Evolutionary conservation across 768 basidiomycete genomes (phyloP).

Genomic region (Chlorophyllum brunneum): DNA sequence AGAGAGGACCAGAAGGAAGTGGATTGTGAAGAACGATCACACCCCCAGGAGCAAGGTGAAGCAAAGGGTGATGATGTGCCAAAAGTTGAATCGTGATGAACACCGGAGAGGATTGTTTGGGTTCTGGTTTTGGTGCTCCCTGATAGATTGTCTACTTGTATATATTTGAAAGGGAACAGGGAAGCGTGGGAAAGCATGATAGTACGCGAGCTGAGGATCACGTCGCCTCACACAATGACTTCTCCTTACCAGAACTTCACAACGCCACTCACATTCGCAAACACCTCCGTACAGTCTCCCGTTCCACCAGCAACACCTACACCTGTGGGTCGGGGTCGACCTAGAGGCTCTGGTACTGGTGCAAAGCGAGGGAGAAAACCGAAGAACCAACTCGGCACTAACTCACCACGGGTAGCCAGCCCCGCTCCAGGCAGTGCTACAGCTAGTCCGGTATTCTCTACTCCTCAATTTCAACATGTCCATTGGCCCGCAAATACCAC

Average conservation of each 20-base stretch:
- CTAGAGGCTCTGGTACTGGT: constrained; percentile 28
- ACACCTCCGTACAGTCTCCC: background rate
- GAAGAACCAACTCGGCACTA: constrained; percentile 30
- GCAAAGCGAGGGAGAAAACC: constrained; percentile 49
- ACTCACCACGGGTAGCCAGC: constrained; percentile 26
- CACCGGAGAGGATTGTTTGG: no score
- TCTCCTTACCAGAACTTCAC: constrained; percentile 9
- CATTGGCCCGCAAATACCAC: constrained; percentile 1
- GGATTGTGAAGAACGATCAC: background rate
- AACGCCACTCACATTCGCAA: constrained; percentile 4
- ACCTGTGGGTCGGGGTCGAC: constrained; percentile 28
- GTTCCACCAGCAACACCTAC: constrained; percentile 21
- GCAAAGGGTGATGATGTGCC: no score
- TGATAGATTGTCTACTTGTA: no score
- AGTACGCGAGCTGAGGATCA: background rate
- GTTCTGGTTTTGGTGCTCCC: no score
- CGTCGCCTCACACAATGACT: background rate
- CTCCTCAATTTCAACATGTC: constrained; percentile 11
- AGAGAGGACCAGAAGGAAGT: background rate
- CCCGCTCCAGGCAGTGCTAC: constrained; percentile 15
- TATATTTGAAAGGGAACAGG: background rate
- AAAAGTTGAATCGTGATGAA: no score
- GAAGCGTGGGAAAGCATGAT: background rate
- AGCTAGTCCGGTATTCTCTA: constrained; percentile 12
- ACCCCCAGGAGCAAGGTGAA: no score